Evolutionary conservation across 768 basidiomycete species (phyloP).

Genomic region (Lactifluus volemus): DNA sequence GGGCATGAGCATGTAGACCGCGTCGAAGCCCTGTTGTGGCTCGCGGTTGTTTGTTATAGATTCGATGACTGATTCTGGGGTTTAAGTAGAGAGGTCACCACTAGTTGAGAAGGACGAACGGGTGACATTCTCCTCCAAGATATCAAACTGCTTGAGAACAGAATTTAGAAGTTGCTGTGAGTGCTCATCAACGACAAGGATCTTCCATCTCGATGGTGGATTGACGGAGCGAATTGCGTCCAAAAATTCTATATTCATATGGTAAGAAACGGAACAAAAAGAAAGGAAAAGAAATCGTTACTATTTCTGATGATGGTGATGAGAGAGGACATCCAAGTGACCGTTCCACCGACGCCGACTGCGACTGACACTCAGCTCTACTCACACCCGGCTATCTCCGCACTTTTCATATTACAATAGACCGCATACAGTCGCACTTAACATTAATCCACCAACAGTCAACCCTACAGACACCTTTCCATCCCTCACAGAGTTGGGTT

Average conservation of each 20-base stretch:
- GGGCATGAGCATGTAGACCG: constrained; percentile 90
- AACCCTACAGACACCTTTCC: not conserved
- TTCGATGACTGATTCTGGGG: constrained; percentile 68
- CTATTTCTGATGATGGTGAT: constrained; percentile 35
- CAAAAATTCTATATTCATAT: constrained; percentile 55
- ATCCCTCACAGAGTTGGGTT: not conserved
- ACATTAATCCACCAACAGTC: not conserved
- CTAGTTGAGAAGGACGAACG: constrained; percentile 44
- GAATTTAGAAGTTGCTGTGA: constrained; percentile 76
- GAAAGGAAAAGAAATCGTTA: constrained; percentile 19
- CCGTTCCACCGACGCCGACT: no score
- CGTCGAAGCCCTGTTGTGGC: constrained; percentile 80
- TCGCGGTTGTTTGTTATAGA: constrained; percentile 76
- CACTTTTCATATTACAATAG: no score
- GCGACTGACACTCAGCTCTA: no score
- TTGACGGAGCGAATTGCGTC: constrained; percentile 82
- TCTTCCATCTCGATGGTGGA: constrained; percentile 90
- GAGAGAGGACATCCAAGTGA: constrained; percentile 30
- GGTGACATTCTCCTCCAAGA: constrained; percentile 93
- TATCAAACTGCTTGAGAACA: constrained; percentile 89
- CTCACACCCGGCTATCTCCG: constrained; percentile 12
- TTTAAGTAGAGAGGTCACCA: not conserved
- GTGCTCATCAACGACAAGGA: constrained; percentile 92
- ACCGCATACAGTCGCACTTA: no score
- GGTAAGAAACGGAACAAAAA: not conserved